Conservation (phyloP, 2,329 filamentous ascomycete species). For the Lachnum nothofagi region DNA sequence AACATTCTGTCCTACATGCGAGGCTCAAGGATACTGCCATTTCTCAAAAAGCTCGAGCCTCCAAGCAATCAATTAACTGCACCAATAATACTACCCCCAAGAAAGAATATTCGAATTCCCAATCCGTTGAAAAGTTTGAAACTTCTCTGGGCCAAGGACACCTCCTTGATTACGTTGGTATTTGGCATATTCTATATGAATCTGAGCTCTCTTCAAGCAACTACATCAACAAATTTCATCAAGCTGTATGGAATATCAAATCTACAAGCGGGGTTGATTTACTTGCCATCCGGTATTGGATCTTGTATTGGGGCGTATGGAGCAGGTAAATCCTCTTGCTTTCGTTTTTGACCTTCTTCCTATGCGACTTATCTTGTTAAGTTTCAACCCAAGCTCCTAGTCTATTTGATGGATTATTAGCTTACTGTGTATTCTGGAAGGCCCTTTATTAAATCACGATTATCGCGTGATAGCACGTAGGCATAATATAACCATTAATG, state of each 20-base stretch:
- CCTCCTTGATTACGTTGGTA: conserved; percentile 34
- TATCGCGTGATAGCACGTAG: conserved; percentile 1
- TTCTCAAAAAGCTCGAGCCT: background rate
- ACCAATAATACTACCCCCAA: background rate
- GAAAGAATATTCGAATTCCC: conserved; percentile 21
- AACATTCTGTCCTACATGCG: background rate
- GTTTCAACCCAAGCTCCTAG: no score
- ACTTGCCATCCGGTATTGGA: conserved; percentile 19
- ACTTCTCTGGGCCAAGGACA: conserved; percentile 36
- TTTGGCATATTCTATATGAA: conserved; percentile 41
- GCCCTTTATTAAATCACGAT: conserved; percentile 7
- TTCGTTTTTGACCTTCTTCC: no score
- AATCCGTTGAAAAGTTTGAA: conserved; percentile 36
- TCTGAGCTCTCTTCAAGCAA: conserved; percentile 43
- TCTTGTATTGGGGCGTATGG: no score
- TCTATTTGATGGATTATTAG: no score
- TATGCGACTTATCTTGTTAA: no score
- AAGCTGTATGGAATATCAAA: conserved; percentile 41
- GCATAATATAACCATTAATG: conserved; percentile 1
- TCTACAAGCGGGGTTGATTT: conserved; percentile 23
- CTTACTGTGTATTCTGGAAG: no score
- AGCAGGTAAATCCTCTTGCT: background rate
- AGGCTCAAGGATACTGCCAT: no score
- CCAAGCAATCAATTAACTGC: background rate
- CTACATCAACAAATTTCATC: conserved; percentile 42